These are phyloP conservation scores for Calonectria multiphialidica DNA, from an alignment of 2,329 filamentous ascomycete species.

Conservation along the genomic window DNA sequence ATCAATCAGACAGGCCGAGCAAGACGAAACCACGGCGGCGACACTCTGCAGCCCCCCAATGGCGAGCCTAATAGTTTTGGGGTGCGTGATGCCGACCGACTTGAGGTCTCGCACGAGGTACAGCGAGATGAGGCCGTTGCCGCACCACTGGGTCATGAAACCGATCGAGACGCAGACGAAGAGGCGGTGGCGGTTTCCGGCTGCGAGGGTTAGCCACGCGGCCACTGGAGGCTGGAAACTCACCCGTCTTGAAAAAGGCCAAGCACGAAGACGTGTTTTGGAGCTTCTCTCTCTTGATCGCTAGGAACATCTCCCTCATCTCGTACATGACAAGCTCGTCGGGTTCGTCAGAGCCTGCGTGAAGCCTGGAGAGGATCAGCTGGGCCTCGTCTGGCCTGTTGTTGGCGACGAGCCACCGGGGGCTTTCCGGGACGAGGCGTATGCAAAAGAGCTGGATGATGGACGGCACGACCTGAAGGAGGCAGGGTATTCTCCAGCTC, in stretches of 20 bases:
- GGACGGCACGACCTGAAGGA: constrained; percentile 39
- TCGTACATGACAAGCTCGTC: constrained; percentile 64
- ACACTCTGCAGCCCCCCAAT: constrained; percentile 52
- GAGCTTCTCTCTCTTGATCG: constrained; percentile 40
- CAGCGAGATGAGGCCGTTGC: constrained; percentile 49
- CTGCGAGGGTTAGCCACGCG: constrained; percentile 39
- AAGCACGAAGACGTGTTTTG: constrained; percentile 51
- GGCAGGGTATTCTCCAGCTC: constrained; percentile 51
- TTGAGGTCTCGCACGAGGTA: constrained; percentile 51
- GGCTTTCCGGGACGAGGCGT: constrained; percentile 71
- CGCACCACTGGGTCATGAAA: constrained; percentile 56
- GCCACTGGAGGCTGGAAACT: neutral
- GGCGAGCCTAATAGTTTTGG: constrained; percentile 53
- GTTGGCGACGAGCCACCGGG: constrained; percentile 67
- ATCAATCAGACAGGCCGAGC: constrained; percentile 40
- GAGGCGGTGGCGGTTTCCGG: constrained; percentile 50
- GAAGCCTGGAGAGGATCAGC: constrained; percentile 66
- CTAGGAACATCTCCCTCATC: constrained; percentile 58
- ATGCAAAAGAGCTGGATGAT: constrained; percentile 36
- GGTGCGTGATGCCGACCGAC: constrained; percentile 50
- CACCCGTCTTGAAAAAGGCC: constrained; percentile 39
- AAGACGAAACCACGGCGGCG: constrained; percentile 48
- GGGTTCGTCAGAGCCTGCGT: constrained; percentile 65
- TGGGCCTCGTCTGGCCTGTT: constrained; percentile 58
- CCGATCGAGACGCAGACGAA: constrained; percentile 57